phyloP scores from a whole-genome alignment of 1,284 basidiomycete genomes.

The Ustilago shanxiensis region DNA sequence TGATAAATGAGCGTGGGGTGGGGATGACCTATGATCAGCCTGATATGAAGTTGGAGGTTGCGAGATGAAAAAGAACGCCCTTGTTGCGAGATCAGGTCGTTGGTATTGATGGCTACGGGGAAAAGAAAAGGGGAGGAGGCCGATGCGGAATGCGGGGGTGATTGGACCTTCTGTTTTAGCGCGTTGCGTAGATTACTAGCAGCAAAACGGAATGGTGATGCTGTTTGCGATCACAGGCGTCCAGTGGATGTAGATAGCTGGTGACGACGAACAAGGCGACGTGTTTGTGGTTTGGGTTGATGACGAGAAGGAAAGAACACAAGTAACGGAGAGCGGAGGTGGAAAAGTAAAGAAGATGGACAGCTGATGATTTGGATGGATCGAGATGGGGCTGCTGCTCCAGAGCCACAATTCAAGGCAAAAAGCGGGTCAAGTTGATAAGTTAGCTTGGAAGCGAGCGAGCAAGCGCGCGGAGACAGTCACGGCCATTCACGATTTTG shows the following conservation, averaged over 20 bases:
- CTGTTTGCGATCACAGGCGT: too few relatives aligned
- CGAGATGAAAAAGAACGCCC: too few relatives aligned
- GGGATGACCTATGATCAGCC: not conserved
- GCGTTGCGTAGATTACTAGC: not conserved
- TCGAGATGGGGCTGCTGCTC: too few relatives aligned
- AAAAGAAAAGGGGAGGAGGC: too few relatives aligned
- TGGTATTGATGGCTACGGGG: too few relatives aligned
- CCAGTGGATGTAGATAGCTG: not conserved
- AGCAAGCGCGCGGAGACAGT: not conserved
- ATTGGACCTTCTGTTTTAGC: not conserved
- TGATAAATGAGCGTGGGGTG: not conserved
- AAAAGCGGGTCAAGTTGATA: conserved; percentile 5
- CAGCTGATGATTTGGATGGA: conserved; percentile 1
- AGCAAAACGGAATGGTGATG: not conserved
- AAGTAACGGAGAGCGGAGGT: not conserved
- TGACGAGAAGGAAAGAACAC: not conserved
- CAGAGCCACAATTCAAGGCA: not conserved
- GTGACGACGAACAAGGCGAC: not conserved
- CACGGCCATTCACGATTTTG: too few relatives aligned
- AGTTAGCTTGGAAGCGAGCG: too few relatives aligned
- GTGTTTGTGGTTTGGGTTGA: not conserved
- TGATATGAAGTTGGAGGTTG: not conserved
- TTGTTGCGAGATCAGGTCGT: too few relatives aligned
- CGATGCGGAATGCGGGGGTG: not conserved
- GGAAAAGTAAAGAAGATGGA: not conserved